These are phyloP conservation scores for Solanum chiquidenum DNA, from an alignment of 257 asterid genomes.

Conservation along the genomic window DNA sequence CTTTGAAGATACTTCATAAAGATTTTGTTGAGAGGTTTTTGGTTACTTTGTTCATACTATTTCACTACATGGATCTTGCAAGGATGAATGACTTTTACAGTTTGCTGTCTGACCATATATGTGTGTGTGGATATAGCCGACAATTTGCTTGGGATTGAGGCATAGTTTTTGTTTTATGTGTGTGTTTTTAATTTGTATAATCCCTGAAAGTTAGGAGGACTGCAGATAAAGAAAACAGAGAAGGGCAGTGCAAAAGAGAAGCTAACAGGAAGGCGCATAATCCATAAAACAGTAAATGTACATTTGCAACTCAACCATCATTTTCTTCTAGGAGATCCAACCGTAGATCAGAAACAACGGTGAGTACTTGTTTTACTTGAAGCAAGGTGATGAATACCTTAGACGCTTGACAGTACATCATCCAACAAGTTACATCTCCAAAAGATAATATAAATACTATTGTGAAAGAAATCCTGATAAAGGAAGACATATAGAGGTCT, in stretches of 20 bases:
- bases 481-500: background rate
- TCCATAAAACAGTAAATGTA: background rate
- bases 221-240: background rate
- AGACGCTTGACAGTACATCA: background rate
- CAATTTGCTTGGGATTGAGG: background rate
- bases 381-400: background rate
- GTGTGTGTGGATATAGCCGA: background rate
- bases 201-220: background rate
- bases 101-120: background rate
- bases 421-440: background rate
- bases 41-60: background rate
- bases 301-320: background rate
- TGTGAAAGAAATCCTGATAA: background rate
- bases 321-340: background rate
- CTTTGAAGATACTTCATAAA: background rate
- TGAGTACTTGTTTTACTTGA: background rate
- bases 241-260: background rate
- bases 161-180: background rate
- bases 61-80: background rate
- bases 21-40: background rate
- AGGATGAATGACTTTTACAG: background rate
- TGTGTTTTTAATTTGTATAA: background rate
- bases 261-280: background rate
- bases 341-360: background rate
- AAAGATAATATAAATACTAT: background rate